Percentiles rank a stretch among this genome's conserved stretches.
phyloP scores from a whole-genome alignment of 1,284 basidiomycete genomes.

The Psilocybe mexicana region DNA sequence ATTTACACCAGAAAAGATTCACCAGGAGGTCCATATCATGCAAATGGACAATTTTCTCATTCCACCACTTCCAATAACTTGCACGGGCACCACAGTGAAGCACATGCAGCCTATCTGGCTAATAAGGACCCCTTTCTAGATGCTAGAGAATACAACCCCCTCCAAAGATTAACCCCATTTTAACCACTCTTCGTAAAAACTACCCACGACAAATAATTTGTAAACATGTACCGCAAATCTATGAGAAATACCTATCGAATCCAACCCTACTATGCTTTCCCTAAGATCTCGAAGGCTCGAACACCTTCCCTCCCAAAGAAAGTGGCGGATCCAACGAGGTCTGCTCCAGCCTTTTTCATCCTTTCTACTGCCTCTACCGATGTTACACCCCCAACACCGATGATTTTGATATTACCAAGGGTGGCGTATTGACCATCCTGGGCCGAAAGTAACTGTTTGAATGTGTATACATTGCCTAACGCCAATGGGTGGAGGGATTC shows the following conservation, averaged over 20 bases:
- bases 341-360: slow-evolving; percentile 72
- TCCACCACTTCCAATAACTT: no score
- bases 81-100: no score
- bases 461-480: slow-evolving; percentile 71
- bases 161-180: not conserved
- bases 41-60: no score
- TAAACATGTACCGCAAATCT: not conserved
- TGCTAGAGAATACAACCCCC: not conserved
- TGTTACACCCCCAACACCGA: slow-evolving; percentile 81
- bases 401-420: slow-evolving; percentile 53
- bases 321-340: slow-evolving; percentile 73
- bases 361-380: slow-evolving; percentile 54
- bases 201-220: not conserved
- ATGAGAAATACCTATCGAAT: no score
- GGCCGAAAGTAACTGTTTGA: slow-evolving; percentile 49
- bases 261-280: slow-evolving; percentile 9
- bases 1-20: not conserved
- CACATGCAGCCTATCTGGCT: no score
- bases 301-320: slow-evolving; percentile 68
- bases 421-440: slow-evolving; percentile 37
- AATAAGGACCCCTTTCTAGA: no score
- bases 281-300: slow-evolving; percentile 58
- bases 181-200: not conserved
- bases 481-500: slow-evolving; percentile 73
- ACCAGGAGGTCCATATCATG: not conserved